These are phyloP conservation scores for Pseudotsuga menziesii DNA, from an alignment of 75 land plant genomes.

Conservation along the genomic window DNA sequence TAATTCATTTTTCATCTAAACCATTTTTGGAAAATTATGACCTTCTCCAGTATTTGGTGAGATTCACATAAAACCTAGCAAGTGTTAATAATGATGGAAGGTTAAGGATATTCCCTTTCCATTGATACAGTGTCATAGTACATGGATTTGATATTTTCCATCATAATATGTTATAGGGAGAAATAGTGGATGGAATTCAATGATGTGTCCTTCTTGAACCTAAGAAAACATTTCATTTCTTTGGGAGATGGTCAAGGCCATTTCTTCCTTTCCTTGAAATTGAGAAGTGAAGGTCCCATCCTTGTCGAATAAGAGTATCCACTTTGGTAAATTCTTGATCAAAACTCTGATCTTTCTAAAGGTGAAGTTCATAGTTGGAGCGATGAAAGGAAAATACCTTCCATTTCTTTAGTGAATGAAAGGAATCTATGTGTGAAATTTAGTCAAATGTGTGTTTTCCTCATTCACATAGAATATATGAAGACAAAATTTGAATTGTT, in stretches of 20 bases:
- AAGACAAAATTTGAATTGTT: conserved; percentile 20
- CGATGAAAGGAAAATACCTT: conserved; percentile 22
- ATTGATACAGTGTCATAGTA: conserved; percentile 38
- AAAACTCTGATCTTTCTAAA: neutral
- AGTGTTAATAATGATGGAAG: conserved; percentile 56
- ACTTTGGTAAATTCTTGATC: neutral
- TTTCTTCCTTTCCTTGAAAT: conserved; percentile 61
- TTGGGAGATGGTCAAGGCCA: conserved; percentile 83
- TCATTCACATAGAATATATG: conserved; percentile 49
- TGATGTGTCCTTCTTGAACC: neutral
- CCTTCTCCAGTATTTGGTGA: conserved; percentile 57
- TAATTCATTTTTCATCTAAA: conserved; percentile 72
- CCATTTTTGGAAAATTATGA: conserved; percentile 53
- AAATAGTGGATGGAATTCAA: neutral
- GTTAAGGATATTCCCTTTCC: conserved; percentile 64
- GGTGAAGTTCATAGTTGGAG: conserved; percentile 9
- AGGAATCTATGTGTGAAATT: conserved; percentile 22
- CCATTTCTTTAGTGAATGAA: conserved; percentile 14
- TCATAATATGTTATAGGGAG: conserved; percentile 79
- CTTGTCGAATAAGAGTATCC: conserved; percentile 50
- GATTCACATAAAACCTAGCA: conserved; percentile 73
- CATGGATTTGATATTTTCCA: conserved; percentile 83
- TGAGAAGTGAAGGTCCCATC: conserved; percentile 48
- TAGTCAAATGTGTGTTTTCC: conserved; percentile 21
- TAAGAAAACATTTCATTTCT: conserved; percentile 51